Conservation (phyloP, 2,329 filamentous ascomycete genomes). For the Trematosphaeria pertusa region DNA sequence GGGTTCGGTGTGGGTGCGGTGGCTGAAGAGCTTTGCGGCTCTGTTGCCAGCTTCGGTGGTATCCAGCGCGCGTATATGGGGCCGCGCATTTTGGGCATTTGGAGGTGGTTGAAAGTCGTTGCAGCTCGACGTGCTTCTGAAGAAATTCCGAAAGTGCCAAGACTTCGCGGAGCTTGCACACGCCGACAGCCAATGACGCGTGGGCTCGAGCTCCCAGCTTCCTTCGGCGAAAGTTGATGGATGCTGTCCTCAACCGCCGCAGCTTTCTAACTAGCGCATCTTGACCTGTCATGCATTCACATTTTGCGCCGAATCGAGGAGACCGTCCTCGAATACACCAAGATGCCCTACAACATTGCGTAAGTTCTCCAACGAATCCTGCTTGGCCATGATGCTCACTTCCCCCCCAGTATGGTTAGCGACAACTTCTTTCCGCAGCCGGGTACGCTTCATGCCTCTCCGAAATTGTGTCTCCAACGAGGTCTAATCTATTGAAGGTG, state of each 20-base stretch:
- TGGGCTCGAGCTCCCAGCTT: no score
- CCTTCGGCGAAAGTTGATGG: no score
- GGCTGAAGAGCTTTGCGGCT: conserved; percentile 7
- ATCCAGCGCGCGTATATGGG: conserved; percentile 57
- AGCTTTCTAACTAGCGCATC: background rate
- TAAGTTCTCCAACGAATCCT: conserved; percentile 47
- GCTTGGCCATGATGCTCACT: background rate
- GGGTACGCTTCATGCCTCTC: conserved; percentile 52
- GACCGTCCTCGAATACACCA: conserved; percentile 26
- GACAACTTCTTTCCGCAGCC: conserved; percentile 99
- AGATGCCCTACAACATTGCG: conserved; percentile 76
- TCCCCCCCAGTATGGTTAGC: conserved; percentile 78
- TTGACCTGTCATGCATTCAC: conserved; percentile 31
- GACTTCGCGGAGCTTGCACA: conserved; percentile 36
- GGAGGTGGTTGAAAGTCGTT: conserved; percentile 2
- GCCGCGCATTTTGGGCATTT: conserved; percentile 50
- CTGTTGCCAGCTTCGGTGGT: conserved; percentile 42
- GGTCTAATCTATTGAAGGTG: conserved; percentile 60
- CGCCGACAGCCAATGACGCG: conserved; percentile 37
- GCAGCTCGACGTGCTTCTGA: conserved; percentile 6
- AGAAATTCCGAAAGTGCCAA: conserved; percentile 34
- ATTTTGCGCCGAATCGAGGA: conserved; percentile 21
- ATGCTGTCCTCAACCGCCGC: background rate
- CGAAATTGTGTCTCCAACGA: no score
- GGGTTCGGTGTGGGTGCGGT: conserved; percentile 29